These are phyloP conservation scores for Orbilia blumenaviensis DNA, from an alignment of 2,329 filamentous ascomycete genomes.

Conservation along the genomic window DNA sequence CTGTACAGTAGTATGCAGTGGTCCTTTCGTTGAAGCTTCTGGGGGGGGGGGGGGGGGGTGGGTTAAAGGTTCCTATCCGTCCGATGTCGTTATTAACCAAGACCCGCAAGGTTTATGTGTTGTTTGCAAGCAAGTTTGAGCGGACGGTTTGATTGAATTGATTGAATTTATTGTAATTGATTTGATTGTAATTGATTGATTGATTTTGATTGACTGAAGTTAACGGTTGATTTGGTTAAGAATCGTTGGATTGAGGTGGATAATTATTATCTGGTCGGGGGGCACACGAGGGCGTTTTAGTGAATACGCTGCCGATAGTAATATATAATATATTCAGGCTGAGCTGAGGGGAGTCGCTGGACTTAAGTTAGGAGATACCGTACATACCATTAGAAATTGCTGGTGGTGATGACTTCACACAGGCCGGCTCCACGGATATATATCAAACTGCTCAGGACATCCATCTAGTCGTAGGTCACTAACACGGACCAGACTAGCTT, in stretches of 20 bases:
- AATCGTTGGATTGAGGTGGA: conserved; percentile 38
- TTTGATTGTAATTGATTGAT: background rate
- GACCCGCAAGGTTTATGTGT: conserved; percentile 39
- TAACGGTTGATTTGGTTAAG: background rate
- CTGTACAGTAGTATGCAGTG: background rate
- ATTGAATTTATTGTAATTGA: background rate
- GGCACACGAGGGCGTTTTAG: conserved; percentile 10
- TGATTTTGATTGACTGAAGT: too few relatives aligned
- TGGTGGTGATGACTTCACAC: conserved; percentile 53
- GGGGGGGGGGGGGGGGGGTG: too few relatives aligned
- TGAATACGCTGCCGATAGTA: conserved; percentile 2
- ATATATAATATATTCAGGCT: conserved; percentile 1
- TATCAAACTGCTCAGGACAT: conserved; percentile 49
- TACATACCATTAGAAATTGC: conserved; percentile 53
- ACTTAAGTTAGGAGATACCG: conserved; percentile 7
- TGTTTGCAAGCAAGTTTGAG: background rate
- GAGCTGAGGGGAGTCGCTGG: conserved; percentile 7
- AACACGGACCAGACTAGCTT: conserved; percentile 26
- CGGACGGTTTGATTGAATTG: background rate
- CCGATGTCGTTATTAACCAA: conserved; percentile 46
- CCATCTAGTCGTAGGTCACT: conserved; percentile 12
- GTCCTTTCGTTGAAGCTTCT: conserved; percentile 4
- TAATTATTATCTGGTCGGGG: conserved; percentile 25
- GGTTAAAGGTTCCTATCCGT: conserved; percentile 21
- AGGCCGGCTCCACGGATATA: conserved; percentile 55